These are phyloP conservation scores for Tritrichomonas foetus DNA, from an alignment of 208 protist genomes.

Conservation along the genomic window DNA sequence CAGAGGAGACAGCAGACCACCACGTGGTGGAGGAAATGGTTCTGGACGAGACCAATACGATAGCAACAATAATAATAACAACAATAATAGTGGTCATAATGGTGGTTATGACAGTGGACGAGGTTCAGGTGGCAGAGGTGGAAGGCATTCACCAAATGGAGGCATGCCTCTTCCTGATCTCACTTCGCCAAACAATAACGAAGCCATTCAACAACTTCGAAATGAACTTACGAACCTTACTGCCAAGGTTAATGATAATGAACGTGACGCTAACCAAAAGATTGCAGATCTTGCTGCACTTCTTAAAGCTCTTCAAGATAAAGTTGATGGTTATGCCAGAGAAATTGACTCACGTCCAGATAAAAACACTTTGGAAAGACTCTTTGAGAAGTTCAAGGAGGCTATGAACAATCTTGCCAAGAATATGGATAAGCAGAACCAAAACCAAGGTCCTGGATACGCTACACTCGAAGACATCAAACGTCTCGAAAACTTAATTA, in stretches of 20 bases:
- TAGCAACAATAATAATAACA: background rate
- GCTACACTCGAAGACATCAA: background rate
- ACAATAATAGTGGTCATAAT: background rate
- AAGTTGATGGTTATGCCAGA: background rate
- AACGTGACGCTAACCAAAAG: background rate
- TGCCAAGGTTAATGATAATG: background rate
- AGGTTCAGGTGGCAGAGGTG: too few species aligned
- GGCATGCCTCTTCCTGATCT: too few species aligned
- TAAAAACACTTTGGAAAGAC: background rate
- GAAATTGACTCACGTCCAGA: background rate
- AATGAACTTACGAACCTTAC: background rate
- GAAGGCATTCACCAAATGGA: too few species aligned
- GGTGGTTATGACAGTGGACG: too few species aligned
- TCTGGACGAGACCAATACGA: background rate
- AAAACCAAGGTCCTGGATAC: background rate
- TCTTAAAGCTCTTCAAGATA: background rate
- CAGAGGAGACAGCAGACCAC: too few species aligned
- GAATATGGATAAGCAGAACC: background rate
- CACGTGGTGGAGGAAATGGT: background rate
- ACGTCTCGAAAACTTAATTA: background rate
- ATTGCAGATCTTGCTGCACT: background rate
- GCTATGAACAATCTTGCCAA: background rate
- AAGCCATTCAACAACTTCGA: too few species aligned
- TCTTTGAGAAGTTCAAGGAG: conserved; percentile 31
- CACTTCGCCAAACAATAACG: too few species aligned